Percentiles rank a stretch among this genome's conserved stretches.
phyloP scores from a whole-genome alignment of 768 basidiomycete species.

The Trametes elegans region DNA sequence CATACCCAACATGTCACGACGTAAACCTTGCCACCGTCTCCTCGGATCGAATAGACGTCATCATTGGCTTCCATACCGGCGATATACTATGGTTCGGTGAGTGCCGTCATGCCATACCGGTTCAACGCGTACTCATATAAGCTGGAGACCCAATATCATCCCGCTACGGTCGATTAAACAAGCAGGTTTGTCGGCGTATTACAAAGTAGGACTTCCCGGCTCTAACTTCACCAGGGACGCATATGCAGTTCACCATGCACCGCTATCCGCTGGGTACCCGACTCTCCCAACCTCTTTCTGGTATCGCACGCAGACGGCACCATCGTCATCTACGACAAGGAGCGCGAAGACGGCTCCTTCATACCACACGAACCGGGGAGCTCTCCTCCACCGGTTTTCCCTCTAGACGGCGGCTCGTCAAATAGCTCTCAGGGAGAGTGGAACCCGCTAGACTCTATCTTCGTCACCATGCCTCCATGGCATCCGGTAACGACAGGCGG shows the following conservation, averaged over 20 bases:
- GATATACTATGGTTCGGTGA: slow-evolving; percentile 94
- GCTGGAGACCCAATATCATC: slow-evolving; percentile 70
- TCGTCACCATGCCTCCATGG: slow-evolving; percentile 85
- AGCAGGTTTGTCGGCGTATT: slow-evolving; percentile 50
- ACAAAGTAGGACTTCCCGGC: neutral
- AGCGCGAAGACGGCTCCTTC: slow-evolving; percentile 83
- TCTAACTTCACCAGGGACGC: slow-evolving; percentile 50
- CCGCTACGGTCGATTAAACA: slow-evolving; percentile 85
- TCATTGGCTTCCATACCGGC: slow-evolving; percentile 93
- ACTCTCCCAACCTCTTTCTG: slow-evolving; percentile 76
- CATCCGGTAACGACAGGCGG: slow-evolving; percentile 59
- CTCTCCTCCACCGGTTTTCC: slow-evolving; percentile 18
- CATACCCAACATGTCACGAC: slow-evolving; percentile 88
- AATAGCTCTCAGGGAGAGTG: slow-evolving; percentile 49
- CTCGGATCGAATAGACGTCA: slow-evolving; percentile 76
- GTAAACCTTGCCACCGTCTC: slow-evolving; percentile 79
- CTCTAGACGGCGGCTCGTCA: slow-evolving; percentile 22
- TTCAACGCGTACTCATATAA: neutral
- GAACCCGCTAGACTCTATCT: slow-evolving; percentile 75
- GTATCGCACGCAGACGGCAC: slow-evolving; percentile 89
- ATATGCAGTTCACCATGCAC: slow-evolving; percentile 82
- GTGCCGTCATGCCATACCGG: slow-evolving; percentile 24
- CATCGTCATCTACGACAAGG: slow-evolving; percentile 87
- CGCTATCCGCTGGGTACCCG: slow-evolving; percentile 88
- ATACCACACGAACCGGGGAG: slow-evolving; percentile 55